These are phyloP conservation scores for Paramecium biaurelia DNA, from an alignment of 73 alveolate species.

Conservation along the genomic window DNA sequence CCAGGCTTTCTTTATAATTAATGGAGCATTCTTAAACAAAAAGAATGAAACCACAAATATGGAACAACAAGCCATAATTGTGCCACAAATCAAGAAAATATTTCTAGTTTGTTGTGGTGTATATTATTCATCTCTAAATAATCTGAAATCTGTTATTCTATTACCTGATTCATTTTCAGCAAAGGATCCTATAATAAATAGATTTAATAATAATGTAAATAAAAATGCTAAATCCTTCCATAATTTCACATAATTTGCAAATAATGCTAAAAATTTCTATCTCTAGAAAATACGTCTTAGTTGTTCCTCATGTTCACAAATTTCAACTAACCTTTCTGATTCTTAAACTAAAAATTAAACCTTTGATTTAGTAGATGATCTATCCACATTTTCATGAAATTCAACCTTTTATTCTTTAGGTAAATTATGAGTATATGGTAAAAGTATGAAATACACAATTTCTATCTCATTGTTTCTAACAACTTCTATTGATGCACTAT, in stretches of 20 bases:
- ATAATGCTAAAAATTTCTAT: constrained; percentile 54
- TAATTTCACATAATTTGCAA: constrained; percentile 67
- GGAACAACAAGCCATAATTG: constrained; percentile 65
- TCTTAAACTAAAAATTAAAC: constrained; percentile 60
- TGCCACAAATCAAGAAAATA: constrained; percentile 56
- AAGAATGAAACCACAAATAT: constrained; percentile 65
- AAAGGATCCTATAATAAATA: constrained; percentile 59
- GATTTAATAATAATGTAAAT: constrained; percentile 48
- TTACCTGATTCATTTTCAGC: constrained; percentile 26
- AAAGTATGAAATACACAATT: constrained; percentile 54
- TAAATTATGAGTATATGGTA: constrained; percentile 53
- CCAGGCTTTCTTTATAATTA: constrained; percentile 63
- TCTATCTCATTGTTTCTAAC: constrained; percentile 58
- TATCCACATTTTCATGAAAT: constrained; percentile 67
- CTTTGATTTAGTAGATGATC: constrained; percentile 67
- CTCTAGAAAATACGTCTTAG: constrained; percentile 48
- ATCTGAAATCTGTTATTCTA: constrained; percentile 29
- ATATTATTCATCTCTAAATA: constrained; percentile 29
- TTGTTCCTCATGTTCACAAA: constrained; percentile 61
- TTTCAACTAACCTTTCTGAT: constrained; percentile 65
- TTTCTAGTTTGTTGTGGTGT: constrained; percentile 40
- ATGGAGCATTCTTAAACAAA: constrained; percentile 66
- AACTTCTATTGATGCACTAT: constrained; percentile 54
- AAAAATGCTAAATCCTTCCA: constrained; percentile 69
- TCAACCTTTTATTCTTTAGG: constrained; percentile 65